Base-by-base conservation (phyloP, 495 filamentous ascomycete genomes). In the Pyronema omphalodes region DNA sequence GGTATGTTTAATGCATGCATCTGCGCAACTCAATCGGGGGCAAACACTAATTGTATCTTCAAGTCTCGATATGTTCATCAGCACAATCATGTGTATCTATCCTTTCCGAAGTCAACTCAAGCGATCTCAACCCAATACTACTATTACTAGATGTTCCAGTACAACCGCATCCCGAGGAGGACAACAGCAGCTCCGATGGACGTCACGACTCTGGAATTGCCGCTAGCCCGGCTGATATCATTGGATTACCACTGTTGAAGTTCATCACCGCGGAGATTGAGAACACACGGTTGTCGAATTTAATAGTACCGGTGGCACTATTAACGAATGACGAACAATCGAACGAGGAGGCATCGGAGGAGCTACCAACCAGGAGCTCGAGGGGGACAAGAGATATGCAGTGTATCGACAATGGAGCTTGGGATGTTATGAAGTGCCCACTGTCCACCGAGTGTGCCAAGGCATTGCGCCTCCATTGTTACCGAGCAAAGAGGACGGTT, bases 371-470 rank as follows among this genome's bases (percentile, higher is more conserved):
- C 50, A 36, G 40, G 39, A 57, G 11, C 9, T 35, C 18, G 49
- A 53, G 61, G 43, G 55, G 57, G 35, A 55, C 37, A 11, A 52
- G 60, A 23, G 60, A 62, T 15, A 41, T 62, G 12, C 51, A 44
- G 73, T 81, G 52, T 67, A 68, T 96, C 9, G 86, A 94, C 63
- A 77, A 78, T 18, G 89, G 89, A 45, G 89, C 89, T 9, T 71
- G 83, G 15, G 89, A 94, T 70, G 84, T 94, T 55, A 69, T 94
- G 54, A 74, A 77, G 1, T 83, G 80, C 57, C 88, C 89, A 6
- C 66, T 95, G 19, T 75, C 82, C 55, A 74, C 70, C 44, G 76
- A 81, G 53, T 74, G 80, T 46, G 71, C 88, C 18, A 79, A 81
- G 58, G 77, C 79, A 40, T 73, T 94, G 33, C 78, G 82, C 53